phyloP scores from a whole-genome alignment of 805 yeast species.

The Scheffersomyces coipomensis region DNA sequence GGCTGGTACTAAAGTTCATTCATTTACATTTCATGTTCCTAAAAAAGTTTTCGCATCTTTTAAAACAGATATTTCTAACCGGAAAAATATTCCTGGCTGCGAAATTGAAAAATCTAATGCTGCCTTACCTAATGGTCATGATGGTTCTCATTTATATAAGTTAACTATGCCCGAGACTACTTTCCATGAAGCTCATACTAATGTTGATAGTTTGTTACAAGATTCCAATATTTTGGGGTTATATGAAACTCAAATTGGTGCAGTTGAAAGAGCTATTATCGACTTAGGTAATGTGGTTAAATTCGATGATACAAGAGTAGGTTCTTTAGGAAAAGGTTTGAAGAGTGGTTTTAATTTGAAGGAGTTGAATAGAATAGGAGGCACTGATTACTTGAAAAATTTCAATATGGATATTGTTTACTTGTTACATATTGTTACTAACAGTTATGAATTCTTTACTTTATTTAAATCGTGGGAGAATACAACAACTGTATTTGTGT shows the following conservation, averaged over 20 bases:
- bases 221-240: slow-evolving; percentile 62
- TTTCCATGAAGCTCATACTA: slow-evolving; percentile 54
- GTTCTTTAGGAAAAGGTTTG: slow-evolving; percentile 81
- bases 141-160: slow-evolving; percentile 53
- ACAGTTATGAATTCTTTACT: slow-evolving; percentile 72
- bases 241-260: slow-evolving; percentile 70
- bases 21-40: slow-evolving; percentile 70
- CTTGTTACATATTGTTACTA: slow-evolving; percentile 65
- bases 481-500: slow-evolving; percentile 49
- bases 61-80: slow-evolving; percentile 46
- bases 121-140: slow-evolving; percentile 69
- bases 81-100: slow-evolving; percentile 43
- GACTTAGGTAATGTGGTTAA: slow-evolving; percentile 73
- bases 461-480: slow-evolving; percentile 64
- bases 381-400: slow-evolving; percentile 52
- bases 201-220: slow-evolving; percentile 62
- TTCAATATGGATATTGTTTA: slow-evolving; percentile 61
- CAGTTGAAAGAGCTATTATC: slow-evolving; percentile 73
- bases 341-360: slow-evolving; percentile 78
- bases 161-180: slow-evolving; percentile 66
- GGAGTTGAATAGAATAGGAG: slow-evolving; percentile 49
- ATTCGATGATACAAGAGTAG: slow-evolving; percentile 70
- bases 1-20: slow-evolving; percentile 71
- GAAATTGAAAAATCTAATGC: slow-evolving; percentile 57
- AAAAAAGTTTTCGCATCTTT: slow-evolving; percentile 70